A percentile compares a stretch with the other conserved stretches of the same genome.
These are phyloP conservation scores for Echria macrotheca DNA, from an alignment of 495 filamentous ascomycete species.

Conservation along the genomic window DNA sequence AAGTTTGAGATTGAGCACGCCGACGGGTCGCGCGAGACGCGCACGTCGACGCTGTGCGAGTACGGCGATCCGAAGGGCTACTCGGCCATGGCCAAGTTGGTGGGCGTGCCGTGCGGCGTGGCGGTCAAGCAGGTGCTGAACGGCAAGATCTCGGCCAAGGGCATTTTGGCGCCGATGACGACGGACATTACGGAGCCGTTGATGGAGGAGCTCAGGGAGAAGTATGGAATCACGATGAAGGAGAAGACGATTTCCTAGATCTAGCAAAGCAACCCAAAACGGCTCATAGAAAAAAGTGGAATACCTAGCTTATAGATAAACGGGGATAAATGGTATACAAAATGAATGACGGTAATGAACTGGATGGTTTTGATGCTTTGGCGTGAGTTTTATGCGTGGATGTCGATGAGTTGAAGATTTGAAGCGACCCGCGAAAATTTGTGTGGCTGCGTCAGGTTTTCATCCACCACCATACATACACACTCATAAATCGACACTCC, in stretches of 20 bases:
- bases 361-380: too few species aligned
- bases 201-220: slow-evolving; percentile 51
- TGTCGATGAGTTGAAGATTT: too few species aligned
- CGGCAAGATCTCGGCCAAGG: slow-evolving; percentile 71
- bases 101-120: slow-evolving; percentile 36
- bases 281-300: too few species aligned
- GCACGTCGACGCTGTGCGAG: slow-evolving; percentile 76
- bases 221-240: slow-evolving; percentile 30
- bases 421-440: too few species aligned
- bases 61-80: slow-evolving; percentile 81
- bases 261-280: too few species aligned
- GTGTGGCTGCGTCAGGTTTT: too few species aligned
- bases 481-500: too few species aligned
- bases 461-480: too few species aligned
- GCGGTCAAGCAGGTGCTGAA: slow-evolving; percentile 79
- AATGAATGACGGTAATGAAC: too few species aligned
- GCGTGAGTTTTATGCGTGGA: too few species aligned
- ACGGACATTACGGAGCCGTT: slow-evolving; percentile 64
- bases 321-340: too few species aligned
- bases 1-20: slow-evolving; percentile 83
- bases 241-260: slow-evolving; percentile 32
- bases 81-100: slow-evolving; percentile 77
- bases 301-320: too few species aligned
- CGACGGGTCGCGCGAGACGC: slow-evolving; percentile 64
- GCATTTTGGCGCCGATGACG: slow-evolving; percentile 77